phyloP scores from a whole-genome alignment of 805 yeast genomes.

The Wickerhamiella lipophila region DNA sequence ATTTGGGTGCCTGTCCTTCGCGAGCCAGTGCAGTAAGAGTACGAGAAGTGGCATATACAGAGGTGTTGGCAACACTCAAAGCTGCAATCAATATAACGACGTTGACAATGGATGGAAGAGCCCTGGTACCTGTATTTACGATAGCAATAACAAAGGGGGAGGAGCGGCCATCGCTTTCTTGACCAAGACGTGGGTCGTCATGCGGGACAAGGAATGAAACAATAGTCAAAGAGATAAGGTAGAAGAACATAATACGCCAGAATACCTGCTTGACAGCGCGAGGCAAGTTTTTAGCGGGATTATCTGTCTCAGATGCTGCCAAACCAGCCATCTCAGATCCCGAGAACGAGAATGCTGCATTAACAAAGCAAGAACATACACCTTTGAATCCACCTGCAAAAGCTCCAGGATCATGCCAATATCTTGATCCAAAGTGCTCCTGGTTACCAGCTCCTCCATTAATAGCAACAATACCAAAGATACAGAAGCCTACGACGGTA shows the following conservation, averaged over 20 bases:
- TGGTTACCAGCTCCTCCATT: constrained; percentile 48
- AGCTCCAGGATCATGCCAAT: constrained; percentile 54
- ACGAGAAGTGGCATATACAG: constrained; percentile 60
- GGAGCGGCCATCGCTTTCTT: constrained; percentile 45
- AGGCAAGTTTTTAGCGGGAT: constrained; percentile 51
- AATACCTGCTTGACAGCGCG: constrained; percentile 60
- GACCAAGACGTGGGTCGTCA: constrained; percentile 34
- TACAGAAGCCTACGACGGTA: constrained; percentile 49
- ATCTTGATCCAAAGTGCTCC: constrained; percentile 41
- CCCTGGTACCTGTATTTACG: constrained; percentile 47
- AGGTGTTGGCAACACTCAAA: constrained; percentile 58
- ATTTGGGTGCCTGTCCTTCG: constrained; percentile 49
- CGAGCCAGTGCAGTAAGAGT: constrained; percentile 50
- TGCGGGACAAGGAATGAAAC: constrained; percentile 55
- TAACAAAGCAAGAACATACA: constrained; percentile 48
- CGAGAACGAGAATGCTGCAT: constrained; percentile 54
- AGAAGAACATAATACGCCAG: constrained; percentile 58
- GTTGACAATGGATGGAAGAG: constrained; percentile 52
- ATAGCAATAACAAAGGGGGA: constrained; percentile 73
- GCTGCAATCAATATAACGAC: constrained; percentile 57
- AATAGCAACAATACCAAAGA: constrained; percentile 42
- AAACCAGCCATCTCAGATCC: constrained; percentile 57
- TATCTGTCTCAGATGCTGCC: constrained; percentile 54
- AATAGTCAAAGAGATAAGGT: constrained; percentile 40
- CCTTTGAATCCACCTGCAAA: constrained; percentile 54